Evolutionary conservation across 352 stramenopile genomes (phyloP).

Genomic region (Phytophthora pseudosyringae): DNA sequence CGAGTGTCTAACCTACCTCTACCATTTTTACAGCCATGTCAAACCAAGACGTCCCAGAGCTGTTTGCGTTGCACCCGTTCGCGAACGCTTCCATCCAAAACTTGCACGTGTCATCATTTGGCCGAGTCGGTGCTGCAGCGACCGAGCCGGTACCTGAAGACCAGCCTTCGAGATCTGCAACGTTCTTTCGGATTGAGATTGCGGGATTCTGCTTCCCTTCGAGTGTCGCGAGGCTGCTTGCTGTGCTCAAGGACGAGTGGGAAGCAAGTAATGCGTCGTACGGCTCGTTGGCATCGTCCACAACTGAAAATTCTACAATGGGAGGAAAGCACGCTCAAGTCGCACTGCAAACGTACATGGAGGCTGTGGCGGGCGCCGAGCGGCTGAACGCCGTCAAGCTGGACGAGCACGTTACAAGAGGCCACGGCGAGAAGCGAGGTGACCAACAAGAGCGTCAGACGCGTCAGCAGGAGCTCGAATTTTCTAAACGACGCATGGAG

Average conservation of each 20-base stretch:
- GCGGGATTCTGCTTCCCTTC: conserved; percentile 63
- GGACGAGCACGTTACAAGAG: conserved; percentile 23
- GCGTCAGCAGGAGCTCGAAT: conserved; percentile 63
- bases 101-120: conserved; percentile 52
- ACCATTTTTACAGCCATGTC: conserved; percentile 51
- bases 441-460: conserved; percentile 35
- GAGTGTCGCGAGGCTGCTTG: conserved; percentile 42
- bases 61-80: conserved; percentile 65
- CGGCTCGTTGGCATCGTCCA: conserved; percentile 2
- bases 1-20: conserved; percentile 10
- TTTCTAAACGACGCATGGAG: conserved; percentile 66
- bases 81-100: conserved; percentile 65
- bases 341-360: conserved; percentile 50
- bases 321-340: conserved; percentile 11
- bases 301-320: conserved; percentile 1
- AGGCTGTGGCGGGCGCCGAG: conserved; percentile 48
- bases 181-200: conserved; percentile 55
- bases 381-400: conserved; percentile 70
- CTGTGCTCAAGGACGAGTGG: conserved; percentile 47
- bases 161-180: conserved; percentile 19
- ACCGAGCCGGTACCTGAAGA: conserved; percentile 23
- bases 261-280: conserved; percentile 14
- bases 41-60: conserved; percentile 76
- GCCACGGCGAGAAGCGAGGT: conserved; percentile 1
- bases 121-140: conserved; percentile 19